Percentiles rank a stretch among this genome's conserved stretches.
phyloP scores from a whole-genome alignment of 2,329 filamentous ascomycete species.

The Cercospora zeae-maydis region DNA sequence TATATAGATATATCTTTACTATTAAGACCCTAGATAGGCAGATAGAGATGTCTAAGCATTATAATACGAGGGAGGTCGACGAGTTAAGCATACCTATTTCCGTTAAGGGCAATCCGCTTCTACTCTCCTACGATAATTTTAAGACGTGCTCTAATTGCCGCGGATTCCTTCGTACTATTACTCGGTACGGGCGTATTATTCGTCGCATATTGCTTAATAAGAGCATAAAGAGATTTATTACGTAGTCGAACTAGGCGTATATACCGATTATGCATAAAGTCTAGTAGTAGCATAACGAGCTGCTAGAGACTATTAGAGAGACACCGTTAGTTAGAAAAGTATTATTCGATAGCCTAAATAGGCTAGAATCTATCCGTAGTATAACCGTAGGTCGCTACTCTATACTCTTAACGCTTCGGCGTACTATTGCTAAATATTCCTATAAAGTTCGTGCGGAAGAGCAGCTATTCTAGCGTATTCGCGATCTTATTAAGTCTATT shows the following conservation, averaged over 20 bases:
- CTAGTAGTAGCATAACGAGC: constrained; percentile 20
- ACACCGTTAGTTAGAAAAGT: background rate
- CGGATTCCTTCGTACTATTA: constrained; percentile 55
- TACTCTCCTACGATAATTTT: constrained; percentile 50
- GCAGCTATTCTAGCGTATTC: constrained; percentile 50
- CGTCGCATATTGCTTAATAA: constrained; percentile 60
- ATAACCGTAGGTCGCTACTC: constrained; percentile 15
- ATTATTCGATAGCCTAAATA: background rate
- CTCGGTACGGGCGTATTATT: constrained; percentile 61
- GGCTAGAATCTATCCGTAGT: background rate
- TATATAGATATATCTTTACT: constrained; percentile 63
- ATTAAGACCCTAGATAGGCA: constrained; percentile 58
- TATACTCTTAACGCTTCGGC: constrained; percentile 15
- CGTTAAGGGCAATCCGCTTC: constrained; percentile 32
- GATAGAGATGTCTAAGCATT: constrained; percentile 54
- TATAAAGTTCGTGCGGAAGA: constrained; percentile 43
- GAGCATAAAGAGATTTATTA: constrained; percentile 62
- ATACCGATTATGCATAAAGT: constrained; percentile 41
- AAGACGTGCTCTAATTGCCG: constrained; percentile 59
- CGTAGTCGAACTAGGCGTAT: constrained; percentile 48
- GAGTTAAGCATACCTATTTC: constrained; percentile 18
- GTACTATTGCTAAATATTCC: constrained; percentile 16
- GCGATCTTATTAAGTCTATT: constrained; percentile 45
- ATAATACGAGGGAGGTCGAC: constrained; percentile 40
- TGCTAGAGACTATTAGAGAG: constrained; percentile 10